Evolutionary conservation across 345 rosid species (phyloP), one percentile per base, ranked within the genome.

Genomic region (Corchorus olitorius): DNA sequence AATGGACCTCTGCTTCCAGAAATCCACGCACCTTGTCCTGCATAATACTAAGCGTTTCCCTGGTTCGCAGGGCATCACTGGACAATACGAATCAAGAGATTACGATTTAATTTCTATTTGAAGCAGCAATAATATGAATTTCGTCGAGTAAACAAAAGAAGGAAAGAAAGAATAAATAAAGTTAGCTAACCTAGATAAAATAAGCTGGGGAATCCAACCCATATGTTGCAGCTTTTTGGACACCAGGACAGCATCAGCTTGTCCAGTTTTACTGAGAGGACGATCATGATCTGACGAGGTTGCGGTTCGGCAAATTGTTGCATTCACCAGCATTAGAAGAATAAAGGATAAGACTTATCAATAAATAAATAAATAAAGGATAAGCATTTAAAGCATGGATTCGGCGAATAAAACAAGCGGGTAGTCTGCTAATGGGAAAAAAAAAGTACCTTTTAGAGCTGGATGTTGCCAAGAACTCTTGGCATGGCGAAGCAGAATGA

Each of bases 401-500:
- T 1, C 15, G 0, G 5, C 12, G 4, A 6, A 16, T 41, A 20
- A 43, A 16, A 17, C 12, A n/a, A 11, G 34, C 22, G 27, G 27
- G 16, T 22, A 12, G 62, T 6, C 20, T 17, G 46, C 60, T 7
- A 41, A 16, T 2, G 9, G 69, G 63, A 62, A 50, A 27, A 39
- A 74, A 69, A 17, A 7, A 63, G 33, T 4, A 92, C 98, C 99
- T 86, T 89, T 89, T 20, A 92, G 80, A 34, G 96, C 82, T 70
- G 89, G 81, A 79, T 87, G 72, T 15, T 86, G 86, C 97, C 94
- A 90, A 66, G 98, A 95, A 77, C 98, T 95, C 85, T 95, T 72
- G 56, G 99, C 99, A 59, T 95, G 99, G 70, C 99, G 98, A 66
- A 92, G 98, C 64, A 93, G 89, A 78, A 95, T 89, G 76, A 95